Evolutionary conservation across 2,329 filamentous ascomycete genomes (phyloP), one percentile per base, ranked within the genome.

Genomic region (Epichloe gansuensis): DNA sequence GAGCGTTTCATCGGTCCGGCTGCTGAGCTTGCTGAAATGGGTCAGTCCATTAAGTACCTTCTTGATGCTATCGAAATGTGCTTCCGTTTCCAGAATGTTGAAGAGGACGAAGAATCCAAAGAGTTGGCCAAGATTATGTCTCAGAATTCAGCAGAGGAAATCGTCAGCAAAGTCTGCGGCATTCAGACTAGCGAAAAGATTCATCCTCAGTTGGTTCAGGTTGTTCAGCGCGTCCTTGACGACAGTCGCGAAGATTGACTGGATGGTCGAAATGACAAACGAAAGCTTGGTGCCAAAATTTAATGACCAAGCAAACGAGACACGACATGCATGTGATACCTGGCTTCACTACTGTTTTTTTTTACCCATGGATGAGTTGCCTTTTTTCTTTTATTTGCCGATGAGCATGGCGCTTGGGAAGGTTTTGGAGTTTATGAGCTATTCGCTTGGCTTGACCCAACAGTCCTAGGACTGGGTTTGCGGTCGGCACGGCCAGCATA

Each of bases 1-100:
- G 93, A 98, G 74, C 89, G 93, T 44, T 95, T 98, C 74, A 84
- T 98, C 61, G 89, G 87, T 45, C 93, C 93, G 5, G 91, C 93
- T 45, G 81, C 87, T 9, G 86, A 95, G 71, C 80, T 98, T 17
- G 89, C 89, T 45, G 89, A 95, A 75, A 76, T 78, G 54, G 89
- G 81, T 54, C 76, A 88, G 70, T 78, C 80, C 60, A 85, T 84
- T 66, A 77, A 82, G 53, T 82, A 80, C 50, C 77, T 98, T 34
- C 74, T 97, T 50, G 85, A 84, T 53, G 87, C 88, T 21, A 81
- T 93, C 45, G 91, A 97, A 75, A 89, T 91, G 82, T 84, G 88
- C 6, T 84, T 98, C 68, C 87, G 86, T 57, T 98, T 97, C 83
- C 90, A 96, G 74, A 88, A 95, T 61, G 86, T 96, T 52, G 81